These are phyloP conservation scores for Lachancea dasiensis DNA, from an alignment of 805 yeast genomes.

Conservation along the genomic window DNA sequence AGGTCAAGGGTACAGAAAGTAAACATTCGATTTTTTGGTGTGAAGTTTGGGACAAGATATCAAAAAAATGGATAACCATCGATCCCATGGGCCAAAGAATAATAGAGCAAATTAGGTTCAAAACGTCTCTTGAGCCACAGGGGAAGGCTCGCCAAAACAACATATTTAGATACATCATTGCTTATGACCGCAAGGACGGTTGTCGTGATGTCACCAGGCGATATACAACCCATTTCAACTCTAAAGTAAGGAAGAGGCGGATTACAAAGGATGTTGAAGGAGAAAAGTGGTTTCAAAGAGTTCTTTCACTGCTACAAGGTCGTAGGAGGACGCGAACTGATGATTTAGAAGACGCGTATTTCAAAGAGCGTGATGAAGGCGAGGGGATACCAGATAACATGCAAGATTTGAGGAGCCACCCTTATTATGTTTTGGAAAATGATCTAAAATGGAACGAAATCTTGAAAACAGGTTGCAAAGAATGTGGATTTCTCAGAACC, in stretches of 20 bases:
- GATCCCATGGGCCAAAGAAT: conserved; percentile 67
- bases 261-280: conserved; percentile 56
- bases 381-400: conserved; percentile 88
- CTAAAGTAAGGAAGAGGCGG: conserved; percentile 69
- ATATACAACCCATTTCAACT: conserved; percentile 60
- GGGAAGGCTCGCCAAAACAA: conserved; percentile 34
- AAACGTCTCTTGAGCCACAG: conserved; percentile 63
- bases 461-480: conserved; percentile 51
- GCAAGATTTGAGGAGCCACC: conserved; percentile 82
- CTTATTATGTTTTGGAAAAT: conserved; percentile 71
- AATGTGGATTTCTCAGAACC: conserved; percentile 65
- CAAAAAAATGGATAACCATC: conserved; percentile 73
- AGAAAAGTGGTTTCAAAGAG: conserved; percentile 51
- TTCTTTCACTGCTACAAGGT: conserved; percentile 30
- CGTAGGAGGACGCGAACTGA: conserved; percentile 29
- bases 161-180: conserved; percentile 67
- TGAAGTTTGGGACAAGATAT: conserved; percentile 81
- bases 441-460: conserved; percentile 72
- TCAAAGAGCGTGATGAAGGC: conserved; percentile 44
- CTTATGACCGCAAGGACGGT: conserved; percentile 59
- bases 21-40: conserved; percentile 81
- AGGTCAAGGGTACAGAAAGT: conserved; percentile 1
- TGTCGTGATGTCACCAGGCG: conserved; percentile 82
- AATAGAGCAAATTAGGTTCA: conserved; percentile 56
- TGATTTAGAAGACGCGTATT: conserved; percentile 33